Conservation (phyloP, 208 protist genomes). For the Leishmania braziliensis region DNA sequence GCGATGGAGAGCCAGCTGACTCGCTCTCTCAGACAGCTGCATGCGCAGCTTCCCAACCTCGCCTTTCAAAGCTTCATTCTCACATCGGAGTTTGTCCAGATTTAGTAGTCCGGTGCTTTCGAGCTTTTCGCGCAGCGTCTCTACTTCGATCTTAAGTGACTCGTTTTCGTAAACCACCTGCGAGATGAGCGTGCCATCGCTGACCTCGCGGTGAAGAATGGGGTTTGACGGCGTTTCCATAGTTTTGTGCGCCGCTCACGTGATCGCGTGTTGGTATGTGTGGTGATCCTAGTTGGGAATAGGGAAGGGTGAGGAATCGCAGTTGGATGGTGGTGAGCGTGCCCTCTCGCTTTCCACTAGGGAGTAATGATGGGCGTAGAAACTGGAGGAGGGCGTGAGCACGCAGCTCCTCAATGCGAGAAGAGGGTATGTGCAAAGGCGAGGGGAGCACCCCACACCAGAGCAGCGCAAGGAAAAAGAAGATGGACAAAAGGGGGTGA, state of each 20-base stretch:
- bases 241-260: neutral
- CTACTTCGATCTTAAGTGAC: slow-evolving; percentile 52
- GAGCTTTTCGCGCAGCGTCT: slow-evolving; percentile 36
- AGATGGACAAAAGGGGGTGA: neutral
- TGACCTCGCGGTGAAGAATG: slow-evolving; percentile 30
- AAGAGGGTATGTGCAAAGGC: neutral
- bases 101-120: slow-evolving; percentile 40
- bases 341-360: neutral
- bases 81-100: slow-evolving; percentile 24
- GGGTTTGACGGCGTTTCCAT: slow-evolving; percentile 48
- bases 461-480: neutral
- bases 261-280: neutral
- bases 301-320: neutral
- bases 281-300: neutral
- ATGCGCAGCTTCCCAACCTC: slow-evolving; percentile 29
- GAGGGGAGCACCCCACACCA: neutral
- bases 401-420: neutral
- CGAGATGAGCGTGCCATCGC: slow-evolving; percentile 21
- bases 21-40: slow-evolving; percentile 53
- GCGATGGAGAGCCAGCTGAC: slow-evolving; percentile 41
- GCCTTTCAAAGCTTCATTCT: slow-evolving; percentile 36
- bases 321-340: neutral
- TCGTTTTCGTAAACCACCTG: slow-evolving; percentile 68
- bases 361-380: neutral
- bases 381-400: neutral